phyloP scores from a whole-genome alignment of 768 basidiomycete species.

The Cystofilobasidium capitatum region DNA sequence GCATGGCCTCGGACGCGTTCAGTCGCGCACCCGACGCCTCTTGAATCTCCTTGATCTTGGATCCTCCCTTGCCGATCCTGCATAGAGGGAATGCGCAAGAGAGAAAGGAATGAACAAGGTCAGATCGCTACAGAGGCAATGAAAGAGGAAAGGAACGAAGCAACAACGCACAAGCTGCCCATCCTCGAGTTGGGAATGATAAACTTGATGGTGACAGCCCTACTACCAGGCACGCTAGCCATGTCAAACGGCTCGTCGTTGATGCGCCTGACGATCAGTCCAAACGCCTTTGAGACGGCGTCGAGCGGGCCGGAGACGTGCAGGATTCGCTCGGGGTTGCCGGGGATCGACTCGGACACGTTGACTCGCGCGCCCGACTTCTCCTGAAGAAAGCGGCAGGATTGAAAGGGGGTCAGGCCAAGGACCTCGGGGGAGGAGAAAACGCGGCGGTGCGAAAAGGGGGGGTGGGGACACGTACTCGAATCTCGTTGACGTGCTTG shows the following conservation, averaged over 20 bases:
- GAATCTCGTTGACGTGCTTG: conserved; percentile 93
- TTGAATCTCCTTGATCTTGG: conserved; percentile 99
- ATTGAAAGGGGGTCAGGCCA: not conserved
- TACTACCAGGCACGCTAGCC: conserved; percentile 92
- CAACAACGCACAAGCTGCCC: conserved; percentile 22
- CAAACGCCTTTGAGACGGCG: conserved; percentile 99
- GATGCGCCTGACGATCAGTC: conserved; percentile 93
- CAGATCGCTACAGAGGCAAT: not conserved
- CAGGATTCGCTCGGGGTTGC: conserved; percentile 96
- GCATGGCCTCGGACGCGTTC: conserved; percentile 96
- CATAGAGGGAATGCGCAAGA: not conserved
- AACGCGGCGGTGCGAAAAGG: too few relatives aligned
- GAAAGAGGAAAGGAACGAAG: not conserved
- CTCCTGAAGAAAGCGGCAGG: conserved; percentile 30
- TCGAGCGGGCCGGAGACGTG: conserved; percentile 94
- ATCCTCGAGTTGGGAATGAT: conserved; percentile 29
- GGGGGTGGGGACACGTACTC: conserved; percentile 47
- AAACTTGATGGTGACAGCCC: conserved; percentile 90
- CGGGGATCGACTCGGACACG: conserved; percentile 96
- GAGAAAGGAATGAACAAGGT: not conserved
- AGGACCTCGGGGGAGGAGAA: not conserved
- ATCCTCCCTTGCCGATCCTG: conserved; percentile 85
- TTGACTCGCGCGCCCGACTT: conserved; percentile 93
- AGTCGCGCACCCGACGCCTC: conserved; percentile 92
- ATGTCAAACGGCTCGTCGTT: conserved; percentile 98